phyloP scores from a whole-genome alignment of 192 early-diverging fungal species.

The Geosiphon pyriformis region DNA sequence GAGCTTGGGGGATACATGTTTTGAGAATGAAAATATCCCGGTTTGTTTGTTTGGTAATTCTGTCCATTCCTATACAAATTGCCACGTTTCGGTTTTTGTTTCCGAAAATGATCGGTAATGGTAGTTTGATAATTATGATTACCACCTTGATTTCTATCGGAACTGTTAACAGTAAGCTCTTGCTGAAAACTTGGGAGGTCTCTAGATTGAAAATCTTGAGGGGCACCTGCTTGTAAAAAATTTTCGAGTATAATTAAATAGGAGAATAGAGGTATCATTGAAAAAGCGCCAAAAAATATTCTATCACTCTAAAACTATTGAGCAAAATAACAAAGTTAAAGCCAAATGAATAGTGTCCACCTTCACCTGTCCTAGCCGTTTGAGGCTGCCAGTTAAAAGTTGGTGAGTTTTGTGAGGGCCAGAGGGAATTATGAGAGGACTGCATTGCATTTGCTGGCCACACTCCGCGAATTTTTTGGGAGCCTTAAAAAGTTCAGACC shows the following conservation, averaged over 20 bases:
- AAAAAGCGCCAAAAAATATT: neutral
- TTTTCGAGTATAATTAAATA: neutral
- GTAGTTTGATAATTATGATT: neutral
- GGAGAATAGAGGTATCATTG: neutral
- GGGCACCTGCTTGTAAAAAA: neutral
- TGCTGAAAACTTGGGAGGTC: neutral
- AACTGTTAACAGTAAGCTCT: neutral
- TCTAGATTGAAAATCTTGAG: neutral
- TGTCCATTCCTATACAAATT: too few relatives aligned
- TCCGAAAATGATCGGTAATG: neutral
- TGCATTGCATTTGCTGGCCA: neutral
- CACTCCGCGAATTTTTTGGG: neutral
- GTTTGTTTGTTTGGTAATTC: neutral
- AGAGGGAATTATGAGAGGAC: neutral
- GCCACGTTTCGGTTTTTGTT: neutral
- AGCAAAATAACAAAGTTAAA: too few relatives aligned
- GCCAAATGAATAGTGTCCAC: neutral
- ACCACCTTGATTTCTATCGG: neutral
- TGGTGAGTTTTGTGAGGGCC: neutral
- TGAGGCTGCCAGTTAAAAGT: neutral
- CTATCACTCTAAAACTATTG: neutral
- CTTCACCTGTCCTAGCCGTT: neutral
- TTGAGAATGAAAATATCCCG: neutral
- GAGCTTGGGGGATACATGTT: neutral
- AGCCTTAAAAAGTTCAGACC: neutral